Conservation (phyloP, 495 filamentous ascomycete genomes). For the Immersiella caudata region DNA sequence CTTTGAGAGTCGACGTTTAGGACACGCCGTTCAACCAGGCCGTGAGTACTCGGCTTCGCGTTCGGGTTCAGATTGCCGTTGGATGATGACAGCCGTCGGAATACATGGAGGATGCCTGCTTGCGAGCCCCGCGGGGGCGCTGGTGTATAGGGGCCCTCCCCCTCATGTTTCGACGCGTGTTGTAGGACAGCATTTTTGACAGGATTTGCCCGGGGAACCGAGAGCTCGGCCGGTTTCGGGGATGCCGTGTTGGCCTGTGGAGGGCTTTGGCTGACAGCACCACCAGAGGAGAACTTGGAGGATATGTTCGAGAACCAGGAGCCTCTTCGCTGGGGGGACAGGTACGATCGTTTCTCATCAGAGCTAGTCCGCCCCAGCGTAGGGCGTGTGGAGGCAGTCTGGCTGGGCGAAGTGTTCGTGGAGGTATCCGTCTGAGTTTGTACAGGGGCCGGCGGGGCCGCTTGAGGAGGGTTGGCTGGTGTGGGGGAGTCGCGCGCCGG, state of each 20-base stretch:
- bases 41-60: slow-evolving; percentile 50
- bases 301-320: slow-evolving; percentile 94
- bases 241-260: slow-evolving; percentile 44
- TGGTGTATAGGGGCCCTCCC: slow-evolving; percentile 65
- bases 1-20: slow-evolving; percentile 83
- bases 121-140: slow-evolving; percentile 65
- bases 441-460: background rate
- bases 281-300: slow-evolving; percentile 83
- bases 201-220: slow-evolving; percentile 56
- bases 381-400: slow-evolving; percentile 37
- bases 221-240: slow-evolving; percentile 58
- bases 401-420: slow-evolving; percentile 16
- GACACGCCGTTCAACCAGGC: slow-evolving; percentile 72
- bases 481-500: slow-evolving; percentile 23
- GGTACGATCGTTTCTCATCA: slow-evolving; percentile 38
- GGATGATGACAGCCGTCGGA: slow-evolving; percentile 79
- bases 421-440: background rate
- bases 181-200: slow-evolving; percentile 57
- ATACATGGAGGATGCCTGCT: slow-evolving; percentile 76
- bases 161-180: slow-evolving; percentile 51
- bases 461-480: slow-evolving; percentile 9
- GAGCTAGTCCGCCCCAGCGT: slow-evolving; percentile 34
- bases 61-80: slow-evolving; percentile 49
- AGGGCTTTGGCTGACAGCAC: slow-evolving; percentile 48
- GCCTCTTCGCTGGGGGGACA: slow-evolving; percentile 58